Base-by-base conservation (phyloP, 2,329 filamentous ascomycete species). In the Penicillium sp. region DNA sequence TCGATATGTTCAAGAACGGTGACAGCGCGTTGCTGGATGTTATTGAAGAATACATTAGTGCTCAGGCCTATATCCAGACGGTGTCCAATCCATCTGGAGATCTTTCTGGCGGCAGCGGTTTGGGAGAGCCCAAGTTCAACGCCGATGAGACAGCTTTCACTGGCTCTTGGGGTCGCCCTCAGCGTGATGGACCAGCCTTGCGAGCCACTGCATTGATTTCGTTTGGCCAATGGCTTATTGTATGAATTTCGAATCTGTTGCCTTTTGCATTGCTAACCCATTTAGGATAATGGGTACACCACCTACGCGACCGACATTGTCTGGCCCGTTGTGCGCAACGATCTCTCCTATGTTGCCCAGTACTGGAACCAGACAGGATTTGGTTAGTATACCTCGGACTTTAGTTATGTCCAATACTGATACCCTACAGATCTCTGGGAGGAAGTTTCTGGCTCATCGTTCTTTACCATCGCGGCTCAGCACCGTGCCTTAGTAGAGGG, bases 171-270 rank as follows among this genome's bases (percentile, higher is more conserved):
- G 90, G 89, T 29, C 85, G 90, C 21, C 90, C 90, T 13, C 90
- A 94, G 74, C 82, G 88, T 42, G 90, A 94, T 73, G 90, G 90
- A 0, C 90, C 91, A 25, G 85, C 90, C 23, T 82, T 94, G 39
- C 83, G 91, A 50, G 90, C 89, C 1, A 90, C 86, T 45, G 85
- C 90, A 2, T 74, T 94, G 67, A 87, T 89, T 53, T 80, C 81
- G 0, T 94, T 93, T 69, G 83, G 87, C 7, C 86, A 87, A 68
- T 91, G 88, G 84, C 78, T 93, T 29, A 76, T 91, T 49, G 69
- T 71, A 63, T 25, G 66, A 53, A 42, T 10, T 36, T 3, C 2
- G 6, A 17, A n/a, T 2, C 1, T 21, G 13, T 13, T 19, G 1
- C 7, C 12, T 49, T 3, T 12, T 15, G 15, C 23, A 2, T 33